Evolutionary conservation across 805 yeast species (phyloP), one percentile per base, ranked within the genome.

Genomic region (Grigorovia transvaalensis): DNA sequence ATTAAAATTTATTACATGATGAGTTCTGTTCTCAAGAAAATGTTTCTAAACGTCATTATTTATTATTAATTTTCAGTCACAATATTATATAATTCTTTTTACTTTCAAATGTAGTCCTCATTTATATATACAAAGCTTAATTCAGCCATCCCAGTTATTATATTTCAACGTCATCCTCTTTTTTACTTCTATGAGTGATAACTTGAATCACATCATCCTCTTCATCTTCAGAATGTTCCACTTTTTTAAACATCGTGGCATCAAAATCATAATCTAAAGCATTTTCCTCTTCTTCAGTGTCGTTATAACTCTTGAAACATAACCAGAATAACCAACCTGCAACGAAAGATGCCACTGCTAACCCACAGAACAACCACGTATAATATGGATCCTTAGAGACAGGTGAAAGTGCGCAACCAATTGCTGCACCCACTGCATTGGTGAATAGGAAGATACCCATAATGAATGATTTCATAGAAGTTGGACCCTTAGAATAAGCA

Each of bases 401-500:
- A 29, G 88, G 76, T 17, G 86, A 78, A 50, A 84, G 71, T 13
- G 88, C 87, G 66, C 82, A 81, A 60, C 90, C 88, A 47, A 85
- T 61, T 19, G 89, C 88, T 27, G 91, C 77, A 53, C 93, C 89
- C 49, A 83, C 60, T n/a, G 95, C 93, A 57, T 75, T 81, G 44
- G 85, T 84, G 52, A 85, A 70, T 61, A 86, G 73, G 73, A 82
- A 85, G 49, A 73, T 56, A 15, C 83, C 74, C 75, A 72, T 71
- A 47, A 70, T 69, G 44, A 72, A 65, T 18, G 73, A 68, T 54
- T 70, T 73, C 74, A 71, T 70, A 44, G 76, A 70, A 9, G 74
- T 75, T 44, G 93, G 93, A 6, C 93, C 91, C 71, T 85, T 83
- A 29, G 89, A 81, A 71, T 84, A 86, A 18, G 95, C 95, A 63